Percentiles rank a stretch among this genome's conserved stretches.
Conservation (phyloP, 352 stramenopile species). For the Pythium monospermum region DNA sequence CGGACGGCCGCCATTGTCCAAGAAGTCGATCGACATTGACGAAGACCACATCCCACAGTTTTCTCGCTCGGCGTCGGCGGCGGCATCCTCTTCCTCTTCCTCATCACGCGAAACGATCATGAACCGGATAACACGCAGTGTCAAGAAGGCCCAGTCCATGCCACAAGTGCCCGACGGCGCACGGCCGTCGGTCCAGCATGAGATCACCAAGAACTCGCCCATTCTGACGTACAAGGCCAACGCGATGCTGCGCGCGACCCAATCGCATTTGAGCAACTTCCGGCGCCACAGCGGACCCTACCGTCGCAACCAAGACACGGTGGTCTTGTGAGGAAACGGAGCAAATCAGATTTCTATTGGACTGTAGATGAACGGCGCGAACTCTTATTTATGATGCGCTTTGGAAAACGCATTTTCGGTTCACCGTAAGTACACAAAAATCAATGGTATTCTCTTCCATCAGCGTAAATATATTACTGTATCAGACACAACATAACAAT, state of each 20-base stretch:
- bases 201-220: constrained; percentile 15
- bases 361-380: background rate
- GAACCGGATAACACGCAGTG: constrained; percentile 23
- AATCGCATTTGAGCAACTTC: constrained; percentile 33
- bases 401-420: no score
- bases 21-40: constrained; percentile 26
- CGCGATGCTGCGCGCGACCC: constrained; percentile 13
- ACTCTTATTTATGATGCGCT: constrained; percentile 7
- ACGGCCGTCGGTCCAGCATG: constrained; percentile 11
- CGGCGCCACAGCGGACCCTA: constrained; percentile 44
- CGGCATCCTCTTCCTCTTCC: background rate
- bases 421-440: no score
- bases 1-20: constrained; percentile 13
- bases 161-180: background rate
- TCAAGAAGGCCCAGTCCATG: constrained; percentile 24
- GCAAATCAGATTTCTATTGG: background rate
- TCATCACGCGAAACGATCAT: constrained; percentile 17
- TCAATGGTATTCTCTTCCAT: background rate
- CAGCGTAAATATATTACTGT: background rate
- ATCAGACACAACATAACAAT: background rate
- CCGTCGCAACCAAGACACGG: constrained; percentile 41
- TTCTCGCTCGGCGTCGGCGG: background rate
- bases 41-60: background rate
- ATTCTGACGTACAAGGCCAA: constrained; percentile 28
- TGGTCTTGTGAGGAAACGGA: constrained; percentile 26